Evolutionary conservation across 2,329 filamentous ascomycete species (phyloP).

Genomic region (Ceratocystis cacaofunesta): DNA sequence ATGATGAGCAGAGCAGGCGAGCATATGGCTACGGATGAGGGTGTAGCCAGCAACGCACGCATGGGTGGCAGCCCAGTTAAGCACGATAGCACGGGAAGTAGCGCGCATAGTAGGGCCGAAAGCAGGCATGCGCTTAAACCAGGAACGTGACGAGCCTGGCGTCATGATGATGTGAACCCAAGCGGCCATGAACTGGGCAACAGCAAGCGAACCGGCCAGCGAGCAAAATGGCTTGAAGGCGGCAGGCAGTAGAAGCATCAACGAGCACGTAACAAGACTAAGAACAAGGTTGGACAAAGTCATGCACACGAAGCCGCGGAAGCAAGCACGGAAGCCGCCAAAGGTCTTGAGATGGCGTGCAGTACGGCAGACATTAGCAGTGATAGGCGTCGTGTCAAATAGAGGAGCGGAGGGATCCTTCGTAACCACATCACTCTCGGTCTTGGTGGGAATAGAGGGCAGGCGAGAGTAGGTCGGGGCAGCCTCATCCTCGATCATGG

Average conservation of each 20-base stretch:
- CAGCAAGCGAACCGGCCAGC: slow-evolving; percentile 38
- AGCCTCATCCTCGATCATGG: slow-evolving; percentile 43
- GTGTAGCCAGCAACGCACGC: slow-evolving; percentile 34
- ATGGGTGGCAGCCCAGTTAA: slow-evolving; percentile 44
- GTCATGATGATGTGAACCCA: slow-evolving; percentile 85
- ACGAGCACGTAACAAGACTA: slow-evolving; percentile 26
- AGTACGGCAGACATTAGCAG: slow-evolving; percentile 36
- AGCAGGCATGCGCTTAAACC: slow-evolving; percentile 55
- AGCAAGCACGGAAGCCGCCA: slow-evolving; percentile 46
- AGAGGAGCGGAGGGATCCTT: slow-evolving; percentile 22
- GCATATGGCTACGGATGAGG: slow-evolving; percentile 25
- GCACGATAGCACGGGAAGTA: slow-evolving; percentile 51
- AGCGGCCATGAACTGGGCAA: slow-evolving; percentile 49
- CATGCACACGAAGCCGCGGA: slow-evolving; percentile 50
- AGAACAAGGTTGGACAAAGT: slow-evolving; percentile 31
- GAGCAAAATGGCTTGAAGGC: slow-evolving; percentile 29
- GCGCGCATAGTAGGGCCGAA: slow-evolving; percentile 50
- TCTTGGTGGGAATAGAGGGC: slow-evolving; percentile 27
- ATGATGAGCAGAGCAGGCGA: slow-evolving; percentile 26
- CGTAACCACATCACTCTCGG: slow-evolving; percentile 21
- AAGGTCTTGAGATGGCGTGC: slow-evolving; percentile 42
- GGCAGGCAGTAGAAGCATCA: slow-evolving; percentile 19
- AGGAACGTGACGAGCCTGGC: slow-evolving; percentile 44
- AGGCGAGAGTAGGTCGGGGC: slow-evolving; percentile 41
- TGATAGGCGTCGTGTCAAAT: slow-evolving; percentile 29